A percentile compares a stretch with the other conserved stretches of the same genome.
Evolutionary conservation across 2,329 filamentous ascomycete species (phyloP).

Genomic region (Orbilia blumenaviensis): DNA sequence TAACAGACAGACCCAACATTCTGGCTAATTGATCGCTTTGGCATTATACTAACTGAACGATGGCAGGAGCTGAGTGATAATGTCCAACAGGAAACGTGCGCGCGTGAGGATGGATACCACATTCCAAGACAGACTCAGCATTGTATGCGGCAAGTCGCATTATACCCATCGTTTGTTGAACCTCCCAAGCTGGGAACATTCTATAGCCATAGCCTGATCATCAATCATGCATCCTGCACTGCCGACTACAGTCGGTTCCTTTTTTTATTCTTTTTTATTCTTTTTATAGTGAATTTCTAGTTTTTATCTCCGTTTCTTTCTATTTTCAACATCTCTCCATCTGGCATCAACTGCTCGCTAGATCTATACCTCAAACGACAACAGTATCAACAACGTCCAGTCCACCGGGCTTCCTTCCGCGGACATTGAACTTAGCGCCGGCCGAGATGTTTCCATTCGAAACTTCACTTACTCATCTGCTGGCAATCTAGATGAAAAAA

Average conservation of each 20-base stretch:
- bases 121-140: not conserved
- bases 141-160: not conserved
- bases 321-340: not conserved
- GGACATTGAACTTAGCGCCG: conserved; percentile 13
- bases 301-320: not conserved
- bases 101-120: too few species aligned
- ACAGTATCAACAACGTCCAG: not conserved
- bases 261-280: not conserved
- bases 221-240: not conserved
- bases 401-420: not conserved
- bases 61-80: not conserved
- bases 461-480: not conserved
- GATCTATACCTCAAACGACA: not conserved
- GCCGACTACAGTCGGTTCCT: not conserved
- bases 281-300: too few species aligned
- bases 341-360: not conserved
- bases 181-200: conserved; percentile 6
- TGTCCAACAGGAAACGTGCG: not conserved
- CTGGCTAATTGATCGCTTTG: not conserved
- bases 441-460: conserved; percentile 1
- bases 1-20: conserved; percentile 1
- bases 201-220: not conserved
- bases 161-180: not conserved
- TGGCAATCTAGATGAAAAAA: too few species aligned
- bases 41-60: not conserved